These are phyloP conservation scores for Talaromyces islandicus DNA, from an alignment of 2,329 filamentous ascomycete species.

Conservation along the genomic window DNA sequence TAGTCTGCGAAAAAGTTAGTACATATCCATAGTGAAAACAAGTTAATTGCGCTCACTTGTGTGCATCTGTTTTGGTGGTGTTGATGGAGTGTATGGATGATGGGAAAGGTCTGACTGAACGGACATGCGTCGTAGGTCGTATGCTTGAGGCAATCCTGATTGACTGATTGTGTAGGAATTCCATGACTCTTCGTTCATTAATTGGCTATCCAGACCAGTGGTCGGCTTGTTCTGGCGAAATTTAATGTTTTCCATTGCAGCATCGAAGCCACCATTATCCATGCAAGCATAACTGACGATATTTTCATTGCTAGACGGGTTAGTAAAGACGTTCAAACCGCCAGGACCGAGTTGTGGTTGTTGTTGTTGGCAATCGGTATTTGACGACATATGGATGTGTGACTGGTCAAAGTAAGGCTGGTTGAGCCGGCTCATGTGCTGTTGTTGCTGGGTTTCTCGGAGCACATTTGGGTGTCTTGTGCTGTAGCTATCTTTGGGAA, in stretches of 20 bases:
- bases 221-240: slow-evolving; percentile 17
- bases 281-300: slow-evolving; percentile 19
- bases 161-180: slow-evolving; percentile 19
- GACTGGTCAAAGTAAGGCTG: slow-evolving; percentile 30
- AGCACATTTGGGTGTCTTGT: slow-evolving; percentile 65
- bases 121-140: slow-evolving; percentile 29
- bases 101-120: slow-evolving; percentile 32
- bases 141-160: slow-evolving; percentile 16
- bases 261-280: slow-evolving; percentile 14
- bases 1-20: slow-evolving; percentile 41
- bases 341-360: slow-evolving; percentile 26
- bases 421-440: slow-evolving; percentile 64
- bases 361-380: slow-evolving; percentile 21
- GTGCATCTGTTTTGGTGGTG: slow-evolving; percentile 56
- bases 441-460: slow-evolving; percentile 85
- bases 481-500: background rate
- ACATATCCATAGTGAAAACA: background rate
- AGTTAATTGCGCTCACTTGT: slow-evolving; percentile 45
- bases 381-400: slow-evolving; percentile 19
- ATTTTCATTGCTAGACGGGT: slow-evolving; percentile 33
- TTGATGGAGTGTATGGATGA: slow-evolving; percentile 49
- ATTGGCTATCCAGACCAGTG: slow-evolving; percentile 17
- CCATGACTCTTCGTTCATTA: slow-evolving; percentile 20
- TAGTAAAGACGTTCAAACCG: slow-evolving; percentile 24
- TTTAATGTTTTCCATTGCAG: slow-evolving; percentile 13